Evolutionary conservation across 495 filamentous ascomycete species (phyloP).

Genomic region (Melanomma pulvis-pyrius): DNA sequence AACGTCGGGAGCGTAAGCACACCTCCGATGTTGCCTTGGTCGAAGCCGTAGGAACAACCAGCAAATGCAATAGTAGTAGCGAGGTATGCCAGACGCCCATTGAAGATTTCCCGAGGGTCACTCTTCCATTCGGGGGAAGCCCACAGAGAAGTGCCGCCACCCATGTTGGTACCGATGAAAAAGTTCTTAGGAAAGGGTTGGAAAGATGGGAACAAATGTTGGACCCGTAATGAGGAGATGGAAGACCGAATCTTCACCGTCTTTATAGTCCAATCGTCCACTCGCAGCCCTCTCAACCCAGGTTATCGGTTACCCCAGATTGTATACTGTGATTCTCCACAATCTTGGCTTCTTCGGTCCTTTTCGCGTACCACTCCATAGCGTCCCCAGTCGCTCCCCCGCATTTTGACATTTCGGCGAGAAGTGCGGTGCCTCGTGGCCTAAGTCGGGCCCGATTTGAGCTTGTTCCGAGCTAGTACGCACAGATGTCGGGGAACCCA

Average conservation of each 20-base stretch:
- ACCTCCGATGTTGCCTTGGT: slow-evolving; percentile 21
- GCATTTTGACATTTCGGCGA: slow-evolving; percentile 6
- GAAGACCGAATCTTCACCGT: neutral
- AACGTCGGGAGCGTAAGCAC: slow-evolving; percentile 19
- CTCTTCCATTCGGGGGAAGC: slow-evolving; percentile 10
- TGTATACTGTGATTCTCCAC: neutral
- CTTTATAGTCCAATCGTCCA: neutral
- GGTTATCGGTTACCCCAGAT: slow-evolving; percentile 16
- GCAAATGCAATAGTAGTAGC: slow-evolving; percentile 16
- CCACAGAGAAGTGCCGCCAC: slow-evolving; percentile 16
- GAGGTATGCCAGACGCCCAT: slow-evolving; percentile 4
- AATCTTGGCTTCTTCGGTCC: neutral
- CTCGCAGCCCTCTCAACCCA: too few relatives aligned
- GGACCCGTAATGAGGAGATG: too few relatives aligned
- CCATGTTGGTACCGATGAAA: slow-evolving; percentile 5
- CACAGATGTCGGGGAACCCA: neutral
- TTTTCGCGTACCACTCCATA: neutral
- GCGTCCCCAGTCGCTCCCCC: slow-evolving; percentile 14
- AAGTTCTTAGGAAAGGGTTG: neutral
- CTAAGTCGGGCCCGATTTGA: neutral
- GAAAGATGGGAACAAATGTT: too few relatives aligned
- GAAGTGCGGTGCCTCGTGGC: slow-evolving; percentile 2
- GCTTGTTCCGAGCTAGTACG: neutral
- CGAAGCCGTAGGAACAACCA: slow-evolving; percentile 19
- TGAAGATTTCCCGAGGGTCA: slow-evolving; percentile 12